Evolutionary conservation across 2,329 filamentous ascomycete species (phyloP).

Genomic region (Leptosphaerulina australis): DNA sequence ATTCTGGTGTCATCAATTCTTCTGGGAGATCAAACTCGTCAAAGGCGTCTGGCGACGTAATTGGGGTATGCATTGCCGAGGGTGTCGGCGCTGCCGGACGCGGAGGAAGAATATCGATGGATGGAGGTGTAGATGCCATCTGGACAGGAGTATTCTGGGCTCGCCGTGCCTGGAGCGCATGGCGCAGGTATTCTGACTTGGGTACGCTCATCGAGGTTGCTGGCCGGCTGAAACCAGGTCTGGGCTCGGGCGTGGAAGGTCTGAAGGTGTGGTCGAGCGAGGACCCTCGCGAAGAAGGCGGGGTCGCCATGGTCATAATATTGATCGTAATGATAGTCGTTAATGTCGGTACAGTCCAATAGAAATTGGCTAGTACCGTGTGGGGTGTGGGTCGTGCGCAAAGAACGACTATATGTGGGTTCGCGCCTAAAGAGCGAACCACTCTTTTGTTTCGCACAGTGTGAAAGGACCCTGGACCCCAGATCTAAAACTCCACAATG

Average conservation of each 20-base stretch:
- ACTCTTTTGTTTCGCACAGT: constrained; percentile 10
- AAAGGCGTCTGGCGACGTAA: constrained; percentile 25
- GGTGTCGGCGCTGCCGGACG: constrained; percentile 2
- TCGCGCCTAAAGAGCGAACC: constrained; percentile 2
- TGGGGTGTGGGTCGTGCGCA: not conserved
- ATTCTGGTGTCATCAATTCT: constrained; percentile 38
- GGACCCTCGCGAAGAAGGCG: constrained; percentile 27
- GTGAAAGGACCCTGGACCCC: not conserved
- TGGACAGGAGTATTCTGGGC: constrained; percentile 29
- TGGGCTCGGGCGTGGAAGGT: constrained; percentile 27
- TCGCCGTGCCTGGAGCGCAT: constrained; percentile 41
- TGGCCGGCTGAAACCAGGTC: constrained; percentile 21
- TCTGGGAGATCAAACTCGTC: constrained; percentile 41
- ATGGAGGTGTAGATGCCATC: not conserved
- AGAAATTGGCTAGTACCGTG: not conserved
- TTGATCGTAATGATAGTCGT: constrained; percentile 1
- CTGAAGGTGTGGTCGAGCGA: constrained; percentile 24
- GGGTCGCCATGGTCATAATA: constrained; percentile 29
- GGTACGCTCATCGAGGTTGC: constrained; percentile 33
- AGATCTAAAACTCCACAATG: not conserved
- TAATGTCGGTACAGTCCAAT: constrained; percentile 1
- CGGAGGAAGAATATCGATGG: not conserved
- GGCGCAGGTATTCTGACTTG: constrained; percentile 43
- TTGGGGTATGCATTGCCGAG: constrained; percentile 9
- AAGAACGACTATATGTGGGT: constrained; percentile 9